A percentile compares a stretch with the other conserved stretches of the same genome.
Conservation (phyloP, 495 filamentous ascomycete species). For the Podospora comata region DNA sequence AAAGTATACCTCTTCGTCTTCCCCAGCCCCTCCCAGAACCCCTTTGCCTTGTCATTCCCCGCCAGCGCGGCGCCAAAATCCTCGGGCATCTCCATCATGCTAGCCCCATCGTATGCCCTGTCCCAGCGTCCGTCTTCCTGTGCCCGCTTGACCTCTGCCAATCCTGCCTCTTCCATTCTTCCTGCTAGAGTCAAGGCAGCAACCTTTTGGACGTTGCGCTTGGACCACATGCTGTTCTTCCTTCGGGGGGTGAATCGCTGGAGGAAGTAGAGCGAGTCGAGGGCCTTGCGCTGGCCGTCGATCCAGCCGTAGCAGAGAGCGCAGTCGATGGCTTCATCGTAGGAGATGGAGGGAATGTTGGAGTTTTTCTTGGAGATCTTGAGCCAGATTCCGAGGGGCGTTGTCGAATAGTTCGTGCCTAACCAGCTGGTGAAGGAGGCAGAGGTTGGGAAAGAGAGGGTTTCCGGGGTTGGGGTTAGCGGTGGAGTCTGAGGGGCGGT, state of each 20-base stretch:
- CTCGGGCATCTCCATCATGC: slow-evolving; percentile 42
- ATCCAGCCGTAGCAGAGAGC: slow-evolving; percentile 61
- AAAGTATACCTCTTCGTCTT: slow-evolving; percentile 45
- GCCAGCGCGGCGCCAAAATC: slow-evolving; percentile 42
- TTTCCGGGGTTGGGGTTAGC: slow-evolving; percentile 10
- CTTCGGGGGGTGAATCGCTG: slow-evolving; percentile 56
- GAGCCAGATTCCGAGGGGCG: slow-evolving; percentile 47
- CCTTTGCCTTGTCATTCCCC: slow-evolving; percentile 29
- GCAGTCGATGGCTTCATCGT: slow-evolving; percentile 52
- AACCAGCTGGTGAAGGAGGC: slow-evolving; percentile 37
- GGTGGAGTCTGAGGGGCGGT: neutral
- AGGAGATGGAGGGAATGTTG: slow-evolving; percentile 43
- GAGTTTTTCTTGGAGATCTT: slow-evolving; percentile 53
- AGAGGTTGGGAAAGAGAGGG: slow-evolving; percentile 16
- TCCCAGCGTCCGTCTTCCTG: slow-evolving; percentile 56
- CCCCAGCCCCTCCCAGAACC: slow-evolving; percentile 41
- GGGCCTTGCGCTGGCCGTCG: slow-evolving; percentile 49
- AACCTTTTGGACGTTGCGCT: slow-evolving; percentile 46
- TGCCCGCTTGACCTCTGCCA: slow-evolving; percentile 49
- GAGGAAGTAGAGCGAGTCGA: slow-evolving; percentile 43
- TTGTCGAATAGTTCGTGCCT: slow-evolving; percentile 34
- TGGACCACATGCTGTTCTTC: slow-evolving; percentile 53
- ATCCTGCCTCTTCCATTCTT: slow-evolving; percentile 47
- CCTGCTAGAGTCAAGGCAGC: slow-evolving; percentile 39
- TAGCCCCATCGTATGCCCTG: slow-evolving; percentile 49